Base-by-base conservation (phyloP, 2,329 filamentous ascomycete genomes). In the Pyrenophora graminea region DNA sequence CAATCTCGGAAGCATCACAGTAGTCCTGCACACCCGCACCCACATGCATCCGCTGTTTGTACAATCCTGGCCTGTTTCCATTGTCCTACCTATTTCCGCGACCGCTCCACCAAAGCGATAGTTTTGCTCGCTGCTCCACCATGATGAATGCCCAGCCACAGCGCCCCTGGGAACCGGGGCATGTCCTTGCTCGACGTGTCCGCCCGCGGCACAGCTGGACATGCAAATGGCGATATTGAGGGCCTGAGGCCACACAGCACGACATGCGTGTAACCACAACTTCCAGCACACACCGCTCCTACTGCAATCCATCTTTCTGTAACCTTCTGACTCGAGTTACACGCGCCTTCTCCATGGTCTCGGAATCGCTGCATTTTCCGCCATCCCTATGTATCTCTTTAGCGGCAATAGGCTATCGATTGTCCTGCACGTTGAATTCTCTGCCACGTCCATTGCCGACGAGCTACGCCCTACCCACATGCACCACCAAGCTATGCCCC, bases 221-320 rank as follows among this genome's bases (percentile, higher is more conserved):
- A 56, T 30, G 27, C 27, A 30, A 30, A 12, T 10, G 27, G 27
- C 27, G 9, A 56, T 66, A 66, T 70, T 69, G 66, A 67, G 63
- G 58, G 65, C 65, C 69, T 69, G 66, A 67, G 64, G 58, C 56
- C 59, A 64, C 66, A 47, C 32, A 48, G 57, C 61, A 69, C 67
- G 49, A 54, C 67, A 56, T 63, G 53, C 54, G 64, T 66, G 59
- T 39, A 58, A 68, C 65, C 41, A 47, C 49, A 45, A 55, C 59
- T 51, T 56, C 54, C 57, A 61, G 43, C 55, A 51, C 63, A 63
- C 66, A 69, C 68, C 67, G 64, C 68, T 68, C 46, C 55, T 58
- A 49, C 57, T 10, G 17, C 56, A 59, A 52, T 46, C 52, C 48
- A 17, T 18, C 12, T 31, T 31, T 39, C 31, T 38, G 40, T 23